Base-by-base conservation (phyloP, 2,329 filamentous ascomycete genomes). In the Claviceps humidiphila region DNA sequence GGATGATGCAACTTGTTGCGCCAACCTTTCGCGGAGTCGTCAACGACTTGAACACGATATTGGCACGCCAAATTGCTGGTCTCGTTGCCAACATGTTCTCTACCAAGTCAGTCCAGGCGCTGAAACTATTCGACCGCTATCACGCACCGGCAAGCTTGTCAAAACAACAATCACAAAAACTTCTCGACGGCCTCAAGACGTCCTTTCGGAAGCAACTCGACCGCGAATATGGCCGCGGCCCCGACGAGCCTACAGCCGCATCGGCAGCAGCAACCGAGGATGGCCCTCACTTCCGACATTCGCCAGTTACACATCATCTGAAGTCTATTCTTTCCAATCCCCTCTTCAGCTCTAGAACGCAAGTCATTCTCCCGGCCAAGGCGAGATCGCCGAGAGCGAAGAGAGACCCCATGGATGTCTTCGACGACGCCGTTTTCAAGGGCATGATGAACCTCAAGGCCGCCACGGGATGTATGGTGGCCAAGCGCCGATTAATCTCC, bases 181-280 rank as follows among this genome's bases (percentile, higher is more conserved):
- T 81, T 8, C 75, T 81, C 56, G 70, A 78, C 51, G 71, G 72
- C 38, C 70, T 82, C 50, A 81, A 78, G 49, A 64, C 69, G 5
- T 80, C 77, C 2, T 82, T 82, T 60, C 73, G 78, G 50, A 71
- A 71, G 51, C 74, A 79, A 34, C 74, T 82, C n/a, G 77, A 81
- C 58, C 70, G 66, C 44, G 77, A 81, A 59, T 75, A 81, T 58
- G 77, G 77, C 54, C 72, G 66, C 60, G 60, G 68, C 34, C 56
- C 64, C 16, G 61, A 69, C 16, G 61, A 69, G 8, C 56, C 56
- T 40, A 57, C 46, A 38, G 54, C 53, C 9, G 55, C 49, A n/a
- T 51, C 49, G 30, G 39, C 49, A 59, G 45, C 59, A 58, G 49
- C 37, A 55, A 43, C 53, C 38, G 59, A 61, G 30, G 34, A 55